These are phyloP conservation scores for Penicillium freii DNA, from an alignment of 2,329 filamentous ascomycete species.

Conservation along the genomic window DNA sequence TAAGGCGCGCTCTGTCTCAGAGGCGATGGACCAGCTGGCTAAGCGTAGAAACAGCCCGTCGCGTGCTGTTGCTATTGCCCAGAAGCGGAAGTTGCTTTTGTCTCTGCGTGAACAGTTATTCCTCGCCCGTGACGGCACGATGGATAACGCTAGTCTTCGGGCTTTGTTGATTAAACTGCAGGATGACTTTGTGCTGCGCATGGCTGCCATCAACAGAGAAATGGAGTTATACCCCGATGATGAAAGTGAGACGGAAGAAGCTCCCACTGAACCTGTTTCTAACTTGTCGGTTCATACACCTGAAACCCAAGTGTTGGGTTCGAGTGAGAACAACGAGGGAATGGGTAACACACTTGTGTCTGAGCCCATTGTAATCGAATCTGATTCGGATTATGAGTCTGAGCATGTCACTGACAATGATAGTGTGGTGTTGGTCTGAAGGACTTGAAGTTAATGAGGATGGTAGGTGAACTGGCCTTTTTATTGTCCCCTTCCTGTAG, in stretches of 20 bases:
- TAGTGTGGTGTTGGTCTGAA: conserved; percentile 9
- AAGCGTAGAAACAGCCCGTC: conserved; percentile 60
- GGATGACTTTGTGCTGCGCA: conserved; percentile 68
- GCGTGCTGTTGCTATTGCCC: conserved; percentile 57
- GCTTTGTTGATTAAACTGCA: conserved; percentile 67
- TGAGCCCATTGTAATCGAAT: conserved; percentile 4
- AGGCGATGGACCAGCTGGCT: conserved; percentile 57
- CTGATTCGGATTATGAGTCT: background rate
- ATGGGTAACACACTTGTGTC: background rate
- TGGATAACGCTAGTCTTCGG: conserved; percentile 63
- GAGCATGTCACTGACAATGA: conserved; percentile 5
- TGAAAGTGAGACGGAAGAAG: conserved; percentile 4
- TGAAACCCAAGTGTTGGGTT: background rate
- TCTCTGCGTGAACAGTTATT: conserved; percentile 69
- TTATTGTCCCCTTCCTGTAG: background rate
- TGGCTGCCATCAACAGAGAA: conserved; percentile 63
- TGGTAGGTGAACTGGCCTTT: background rate
- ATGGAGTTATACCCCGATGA: conserved; percentile 19
- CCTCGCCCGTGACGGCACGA: conserved; percentile 64
- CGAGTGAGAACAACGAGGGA: background rate
- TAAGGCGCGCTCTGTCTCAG: conserved; percentile 65
- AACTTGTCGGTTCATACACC: background rate
- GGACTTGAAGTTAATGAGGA: background rate
- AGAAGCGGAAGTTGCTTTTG: conserved; percentile 70
- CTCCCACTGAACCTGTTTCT: background rate